Percentiles rank a stretch among this genome's conserved stretches.
Evolutionary conservation across 257 asterid genomes (phyloP).

Genomic region (Nicotiana tomentosiformis): DNA sequence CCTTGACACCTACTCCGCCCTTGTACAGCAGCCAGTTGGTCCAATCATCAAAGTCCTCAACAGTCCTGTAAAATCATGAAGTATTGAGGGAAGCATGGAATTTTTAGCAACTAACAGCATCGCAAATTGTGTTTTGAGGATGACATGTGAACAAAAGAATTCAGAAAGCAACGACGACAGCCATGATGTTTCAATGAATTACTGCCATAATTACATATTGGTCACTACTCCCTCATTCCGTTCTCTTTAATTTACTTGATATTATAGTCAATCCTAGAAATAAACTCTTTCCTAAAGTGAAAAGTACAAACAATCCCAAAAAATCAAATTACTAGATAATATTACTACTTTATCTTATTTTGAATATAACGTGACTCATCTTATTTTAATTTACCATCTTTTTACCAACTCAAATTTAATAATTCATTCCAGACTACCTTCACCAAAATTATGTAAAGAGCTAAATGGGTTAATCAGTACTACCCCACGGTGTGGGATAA

Average conservation of each 20-base stretch:
- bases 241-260: background rate
- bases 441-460: background rate
- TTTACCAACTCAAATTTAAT: background rate
- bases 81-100: background rate
- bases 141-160: background rate
- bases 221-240: background rate
- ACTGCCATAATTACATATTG: background rate
- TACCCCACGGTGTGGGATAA: too few species aligned
- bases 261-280: background rate
- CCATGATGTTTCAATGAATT: background rate
- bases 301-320: background rate
- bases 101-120: background rate
- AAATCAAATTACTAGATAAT: background rate
- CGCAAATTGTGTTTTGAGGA: background rate
- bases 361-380: background rate
- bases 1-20: conserved; percentile 97
- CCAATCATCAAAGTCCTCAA: conserved; percentile 99
- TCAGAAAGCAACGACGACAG: background rate
- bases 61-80: conserved; percentile 55
- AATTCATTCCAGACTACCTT: background rate
- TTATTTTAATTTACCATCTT: background rate
- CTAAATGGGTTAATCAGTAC: background rate
- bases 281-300: background rate
- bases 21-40: conserved; percentile 93
- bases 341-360: background rate